Evolutionary conservation across 805 yeast genomes (phyloP).

Genomic region (Kurtzmaniella cleridarum): DNA sequence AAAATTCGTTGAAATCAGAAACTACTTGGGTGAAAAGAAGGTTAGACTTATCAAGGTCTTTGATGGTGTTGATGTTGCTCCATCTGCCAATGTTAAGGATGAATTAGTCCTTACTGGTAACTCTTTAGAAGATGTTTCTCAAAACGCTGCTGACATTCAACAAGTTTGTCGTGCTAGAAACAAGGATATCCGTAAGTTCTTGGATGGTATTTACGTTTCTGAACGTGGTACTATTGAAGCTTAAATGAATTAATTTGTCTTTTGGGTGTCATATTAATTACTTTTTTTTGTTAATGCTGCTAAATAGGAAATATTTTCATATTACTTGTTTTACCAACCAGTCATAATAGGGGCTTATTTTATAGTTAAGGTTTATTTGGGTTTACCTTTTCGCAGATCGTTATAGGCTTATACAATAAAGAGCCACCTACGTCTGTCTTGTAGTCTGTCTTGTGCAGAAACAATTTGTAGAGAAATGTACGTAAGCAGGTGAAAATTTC

Average conservation of each 20-base stretch:
- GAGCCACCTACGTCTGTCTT: slow-evolving; percentile 41
- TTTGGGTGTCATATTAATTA: background rate
- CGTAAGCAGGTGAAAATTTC: background rate
- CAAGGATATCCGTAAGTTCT: slow-evolving; percentile 99
- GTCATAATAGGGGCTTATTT: slow-evolving; percentile 5
- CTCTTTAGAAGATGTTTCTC: slow-evolving; percentile 96
- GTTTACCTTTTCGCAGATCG: slow-evolving; percentile 15
- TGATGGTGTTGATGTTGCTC: slow-evolving; percentile 84
- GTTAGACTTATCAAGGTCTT: slow-evolving; percentile 82
- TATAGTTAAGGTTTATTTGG: slow-evolving; percentile 11
- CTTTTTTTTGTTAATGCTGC: slow-evolving; percentile 19
- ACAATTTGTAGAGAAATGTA: background rate
- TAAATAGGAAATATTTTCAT: slow-evolving; percentile 18
- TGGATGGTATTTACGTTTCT: slow-evolving; percentile 99
- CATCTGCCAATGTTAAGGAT: slow-evolving; percentile 85
- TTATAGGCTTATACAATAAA: slow-evolving; percentile 38
- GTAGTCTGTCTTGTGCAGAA: slow-evolving; percentile 1
- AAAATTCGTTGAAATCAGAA: slow-evolving; percentile 89
- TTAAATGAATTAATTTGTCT: slow-evolving; percentile 13
- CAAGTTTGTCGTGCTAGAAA: slow-evolving; percentile 98
- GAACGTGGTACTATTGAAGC: slow-evolving; percentile 79
- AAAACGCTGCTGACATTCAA: slow-evolving; percentile 97
- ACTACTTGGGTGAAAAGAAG: slow-evolving; percentile 98
- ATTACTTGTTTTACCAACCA: slow-evolving; percentile 10
- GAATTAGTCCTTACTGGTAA: slow-evolving; percentile 90